Base-by-base conservation (phyloP, 2,329 filamentous ascomycete species). In the Hymenotorrendiella dingleyae region DNA sequence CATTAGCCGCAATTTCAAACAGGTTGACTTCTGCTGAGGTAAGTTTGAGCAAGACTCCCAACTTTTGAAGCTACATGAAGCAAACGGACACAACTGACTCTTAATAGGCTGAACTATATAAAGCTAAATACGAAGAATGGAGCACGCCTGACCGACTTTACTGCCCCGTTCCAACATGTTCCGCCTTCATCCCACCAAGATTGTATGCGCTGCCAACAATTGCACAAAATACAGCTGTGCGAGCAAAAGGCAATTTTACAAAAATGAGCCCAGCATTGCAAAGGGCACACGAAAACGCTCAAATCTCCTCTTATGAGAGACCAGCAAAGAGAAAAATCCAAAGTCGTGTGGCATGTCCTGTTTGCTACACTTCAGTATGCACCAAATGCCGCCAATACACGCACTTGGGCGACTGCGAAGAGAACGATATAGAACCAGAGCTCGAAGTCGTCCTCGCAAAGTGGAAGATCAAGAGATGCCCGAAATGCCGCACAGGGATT, bases 381-480 rank as follows among this genome's bases (percentile, higher is more conserved):
- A 57, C 54, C 2, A 54, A 54, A 2, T 75, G 72, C 54, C 66
- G 66, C 28, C 59, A 66, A 41, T 42, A 64, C 4, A 63, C 62
- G n/a, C 68, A 73, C 40, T 43, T 56, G 11, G 51, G 55, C 6
- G 58, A 59, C 26, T 71, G 68, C 49, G 57, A 58, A 27, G 60
- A 57, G 6, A 55, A 61, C 4, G 63, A 66, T 23, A 44, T 64
- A 17, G 63, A 69, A 14, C 50, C 59, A 4, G 57, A 60, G 34
- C 20, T 62, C 3, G 58, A 60, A 21, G 42, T 37, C 5, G 53
- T 69, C 24, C 56, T 75, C 2, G 58, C 61, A 36, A 59, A 55
- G 30, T 71, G 65, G 59, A 66, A 68, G 3, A 69, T 72, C 54
- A 74, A 72, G 53, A 60, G 63, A 7, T 76, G 72, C 42, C 72